A percentile compares a stretch with the other conserved stretches of the same genome.
Conservation (phyloP, 2,329 filamentous ascomycete genomes). For the Aspergillus sp. region DNA sequence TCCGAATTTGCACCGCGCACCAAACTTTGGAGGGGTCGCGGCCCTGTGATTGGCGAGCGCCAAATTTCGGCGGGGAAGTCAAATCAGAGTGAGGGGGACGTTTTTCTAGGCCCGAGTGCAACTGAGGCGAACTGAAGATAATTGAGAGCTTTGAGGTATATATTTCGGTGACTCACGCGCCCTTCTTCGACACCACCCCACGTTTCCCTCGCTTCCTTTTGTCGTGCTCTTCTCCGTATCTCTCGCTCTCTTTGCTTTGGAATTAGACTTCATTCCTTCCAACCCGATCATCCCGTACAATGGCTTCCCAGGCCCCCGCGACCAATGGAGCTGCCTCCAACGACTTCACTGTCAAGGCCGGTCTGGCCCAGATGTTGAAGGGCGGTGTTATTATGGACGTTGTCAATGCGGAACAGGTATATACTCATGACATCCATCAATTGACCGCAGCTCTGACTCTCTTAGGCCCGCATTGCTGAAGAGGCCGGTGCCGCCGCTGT, state of each 20-base stretch:
- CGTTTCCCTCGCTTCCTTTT: constrained; percentile 10
- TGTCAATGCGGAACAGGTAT: constrained; percentile 78
- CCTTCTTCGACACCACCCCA: background rate
- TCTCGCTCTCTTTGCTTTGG: constrained; percentile 1
- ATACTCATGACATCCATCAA: constrained; percentile 1
- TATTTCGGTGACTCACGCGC: constrained; percentile 21
- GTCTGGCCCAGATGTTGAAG: constrained; percentile 96
- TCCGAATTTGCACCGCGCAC: constrained; percentile 3
- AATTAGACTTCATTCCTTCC: constrained; percentile 6
- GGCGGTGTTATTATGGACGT: constrained; percentile 99
- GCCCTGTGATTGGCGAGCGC: constrained; percentile 4
- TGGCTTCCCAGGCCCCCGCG: constrained; percentile 33
- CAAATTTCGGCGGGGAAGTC: background rate
- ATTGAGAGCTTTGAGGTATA: background rate
- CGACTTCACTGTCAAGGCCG: constrained; percentile 88
- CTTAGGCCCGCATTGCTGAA: constrained; percentile 87
- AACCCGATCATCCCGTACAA: constrained; percentile 21
- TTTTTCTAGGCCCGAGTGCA: background rate
- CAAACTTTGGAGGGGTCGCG: constrained; percentile 5
- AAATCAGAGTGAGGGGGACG: background rate
- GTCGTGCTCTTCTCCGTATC: constrained; percentile 2
- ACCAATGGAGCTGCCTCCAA: constrained; percentile 42
- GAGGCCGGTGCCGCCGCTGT: constrained; percentile 94
- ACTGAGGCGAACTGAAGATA: background rate
- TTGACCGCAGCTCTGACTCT: background rate